These are phyloP conservation scores for Pneumocystis canis DNA, from an alignment of 1,139 yeast species.

Conservation along the genomic window DNA sequence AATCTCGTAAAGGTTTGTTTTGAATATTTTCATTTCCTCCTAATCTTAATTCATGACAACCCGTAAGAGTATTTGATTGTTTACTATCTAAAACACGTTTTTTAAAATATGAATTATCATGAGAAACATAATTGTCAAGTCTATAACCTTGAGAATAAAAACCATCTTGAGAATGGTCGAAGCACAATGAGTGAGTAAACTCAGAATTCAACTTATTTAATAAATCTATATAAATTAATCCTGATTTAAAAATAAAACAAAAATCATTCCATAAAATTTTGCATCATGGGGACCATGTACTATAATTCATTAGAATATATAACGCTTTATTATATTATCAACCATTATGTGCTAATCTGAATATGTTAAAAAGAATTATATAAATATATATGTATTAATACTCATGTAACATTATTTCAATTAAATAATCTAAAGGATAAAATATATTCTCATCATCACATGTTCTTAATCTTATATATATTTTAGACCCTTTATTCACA, in stretches of 20 bases:
- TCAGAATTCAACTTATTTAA: not conserved
- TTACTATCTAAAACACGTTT: not conserved
- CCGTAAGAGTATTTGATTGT: not conserved
- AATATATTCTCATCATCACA: not conserved
- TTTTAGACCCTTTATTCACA: not conserved
- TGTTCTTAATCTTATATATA: not conserved
- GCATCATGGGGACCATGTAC: not conserved
- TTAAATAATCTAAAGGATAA: not conserved
- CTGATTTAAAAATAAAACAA: not conserved
- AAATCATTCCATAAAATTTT: not conserved
- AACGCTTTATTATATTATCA: not conserved
- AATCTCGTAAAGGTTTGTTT: not conserved
- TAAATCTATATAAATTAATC: not conserved
- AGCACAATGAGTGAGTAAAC: not conserved
- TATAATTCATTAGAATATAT: not conserved
- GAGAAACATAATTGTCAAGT: not conserved
- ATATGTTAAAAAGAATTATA: not conserved
- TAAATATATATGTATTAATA: not conserved
- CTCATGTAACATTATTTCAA: not conserved
- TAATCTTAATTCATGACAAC: not conserved
- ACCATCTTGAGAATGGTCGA: not conserved
- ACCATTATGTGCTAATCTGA: not conserved
- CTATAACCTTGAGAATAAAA: not conserved
- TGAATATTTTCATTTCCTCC: not conserved
- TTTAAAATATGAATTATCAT: not conserved